A percentile compares a stretch with the other conserved stretches of the same genome.
Conservation (phyloP, 225 moss, liverwort and hornwort genomes). For the Polytrichum formosum region DNA sequence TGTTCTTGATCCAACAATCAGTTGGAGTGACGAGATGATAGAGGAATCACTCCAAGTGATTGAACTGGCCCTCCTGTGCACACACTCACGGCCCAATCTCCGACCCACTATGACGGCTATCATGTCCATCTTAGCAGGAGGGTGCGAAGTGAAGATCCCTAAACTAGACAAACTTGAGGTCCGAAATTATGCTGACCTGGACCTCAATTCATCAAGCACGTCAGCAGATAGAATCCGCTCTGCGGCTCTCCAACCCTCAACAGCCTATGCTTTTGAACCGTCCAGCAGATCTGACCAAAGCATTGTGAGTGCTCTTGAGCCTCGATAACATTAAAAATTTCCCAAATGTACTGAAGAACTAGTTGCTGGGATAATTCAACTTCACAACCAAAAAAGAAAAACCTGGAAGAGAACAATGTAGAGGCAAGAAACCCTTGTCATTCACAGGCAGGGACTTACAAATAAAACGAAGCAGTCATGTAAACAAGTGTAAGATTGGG, state of each 20-base stretch:
- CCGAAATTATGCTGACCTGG: constrained; percentile 37
- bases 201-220: constrained; percentile 25
- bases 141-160: constrained; percentile 33
- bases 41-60: constrained; percentile 35
- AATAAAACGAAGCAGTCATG: too few species aligned
- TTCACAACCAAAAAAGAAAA: too few species aligned
- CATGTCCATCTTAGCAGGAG: constrained; percentile 47
- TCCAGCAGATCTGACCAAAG: constrained; percentile 33
- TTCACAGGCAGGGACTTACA: too few species aligned
- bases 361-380: too few species aligned
- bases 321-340: constrained; percentile 16
- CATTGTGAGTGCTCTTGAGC: constrained; percentile 45
- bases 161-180: constrained; percentile 37
- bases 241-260: constrained; percentile 18
- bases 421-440: too few species aligned
- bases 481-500: too few species aligned
- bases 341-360: too few species aligned
- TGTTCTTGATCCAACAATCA: constrained; percentile 54
- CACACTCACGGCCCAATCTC: constrained; percentile 43
- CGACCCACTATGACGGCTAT: constrained; percentile 65
- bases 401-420: too few species aligned
- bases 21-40: constrained; percentile 21
- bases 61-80: constrained; percentile 57
- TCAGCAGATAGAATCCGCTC: constrained; percentile 14
- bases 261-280: constrained; percentile 16